phyloP scores from a whole-genome alignment of 306 rosid genomes.

The Prunus mira region DNA sequence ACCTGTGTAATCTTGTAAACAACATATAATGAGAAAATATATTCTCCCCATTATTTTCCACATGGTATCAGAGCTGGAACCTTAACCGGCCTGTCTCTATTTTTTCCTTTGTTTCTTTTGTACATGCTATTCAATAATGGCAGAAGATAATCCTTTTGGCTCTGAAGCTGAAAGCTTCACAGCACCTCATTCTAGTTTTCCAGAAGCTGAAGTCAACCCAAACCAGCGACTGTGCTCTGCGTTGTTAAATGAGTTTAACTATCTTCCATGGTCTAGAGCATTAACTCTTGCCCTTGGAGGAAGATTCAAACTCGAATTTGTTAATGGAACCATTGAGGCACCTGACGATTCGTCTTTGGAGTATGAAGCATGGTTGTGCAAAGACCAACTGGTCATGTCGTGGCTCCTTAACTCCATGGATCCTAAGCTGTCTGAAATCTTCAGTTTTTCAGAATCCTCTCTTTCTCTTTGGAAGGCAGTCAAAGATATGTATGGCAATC shows the following conservation, averaged over 20 bases:
- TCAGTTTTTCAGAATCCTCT: background rate
- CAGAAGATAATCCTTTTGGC: background rate
- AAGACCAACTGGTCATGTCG: background rate
- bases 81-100: background rate
- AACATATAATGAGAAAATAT: background rate
- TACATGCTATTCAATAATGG: background rate
- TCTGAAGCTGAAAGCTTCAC: background rate
- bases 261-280: background rate
- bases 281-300: constrained; percentile 2
- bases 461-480: background rate
- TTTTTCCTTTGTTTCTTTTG: too few relatives aligned
- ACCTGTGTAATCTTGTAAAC: background rate
- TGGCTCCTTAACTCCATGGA: constrained; percentile 7
- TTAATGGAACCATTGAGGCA: background rate
- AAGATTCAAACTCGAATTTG: background rate
- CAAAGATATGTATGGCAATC: background rate
- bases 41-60: background rate
- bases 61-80: background rate
- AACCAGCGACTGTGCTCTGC: background rate
- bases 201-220: background rate
- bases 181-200: background rate
- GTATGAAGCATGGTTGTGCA: background rate
- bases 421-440: background rate
- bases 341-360: background rate
- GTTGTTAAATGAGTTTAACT: constrained; percentile 6